Base-by-base conservation (phyloP, 1,139 yeast genomes). In the Saccharomyces hybrid region DNA sequence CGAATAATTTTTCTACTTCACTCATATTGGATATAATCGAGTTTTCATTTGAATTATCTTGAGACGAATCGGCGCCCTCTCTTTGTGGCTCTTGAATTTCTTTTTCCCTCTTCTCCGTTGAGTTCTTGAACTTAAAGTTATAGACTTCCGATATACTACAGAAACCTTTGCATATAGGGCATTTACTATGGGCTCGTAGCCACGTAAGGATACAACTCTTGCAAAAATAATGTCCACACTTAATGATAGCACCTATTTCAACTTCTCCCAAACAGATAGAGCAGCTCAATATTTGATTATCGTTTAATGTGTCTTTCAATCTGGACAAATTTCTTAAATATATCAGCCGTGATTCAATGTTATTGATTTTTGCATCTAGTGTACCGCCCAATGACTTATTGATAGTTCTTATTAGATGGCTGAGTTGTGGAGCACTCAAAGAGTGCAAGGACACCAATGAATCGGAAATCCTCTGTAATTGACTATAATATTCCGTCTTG, bases 141-240 rank as follows among this genome's bases (percentile, higher is more conserved):
- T 67, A 67, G 13, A 81, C 81, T 58, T 79, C 80, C 51, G 81
- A 66, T 44, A 77, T 75, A 29, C 67, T 62, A 0, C 76, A 70
- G 54, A 78, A 80, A 0, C 83, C 80, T 58, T 88, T 88, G 70
- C 98, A 91, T 64, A 89, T 75, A 0, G 98, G 98, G 69, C 98
- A 91, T 1, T 74, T 69, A 6, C 69, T 67, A 46, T 78, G 78
- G 23, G 74, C 74, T 13, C 71, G 73, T 55, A 86, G 68, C 98
- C 99, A 93, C 55, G 78, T 83, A 14, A 72, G 76, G 42, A 90
- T 74, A 68, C 98, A 91, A 2, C 80, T 85, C 56, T 81, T 79
- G 67, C 97, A 91, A 66, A 86, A 91, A 62, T 84, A 84, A 70
- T 91, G 98, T 0, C 97, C 97, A 76, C 98, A 91, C 19, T 82